These are phyloP conservation scores for Colletotrichum graminicola DNA, from an alignment of 2,329 filamentous ascomycete species.

Conservation along the genomic window DNA sequence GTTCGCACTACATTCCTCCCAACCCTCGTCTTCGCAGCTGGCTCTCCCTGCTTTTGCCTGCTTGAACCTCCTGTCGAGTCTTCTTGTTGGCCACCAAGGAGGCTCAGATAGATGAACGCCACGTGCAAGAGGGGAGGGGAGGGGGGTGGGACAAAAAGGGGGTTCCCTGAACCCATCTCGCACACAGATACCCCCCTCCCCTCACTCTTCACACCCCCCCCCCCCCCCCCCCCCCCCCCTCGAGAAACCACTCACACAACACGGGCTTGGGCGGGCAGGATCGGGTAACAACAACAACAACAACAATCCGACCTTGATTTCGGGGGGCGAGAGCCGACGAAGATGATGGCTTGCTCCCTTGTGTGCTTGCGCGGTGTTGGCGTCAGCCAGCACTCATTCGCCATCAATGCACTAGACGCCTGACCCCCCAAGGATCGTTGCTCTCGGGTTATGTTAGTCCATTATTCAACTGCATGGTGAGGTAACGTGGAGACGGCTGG, in stretches of 20 bases:
- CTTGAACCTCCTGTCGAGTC: constrained; percentile 16
- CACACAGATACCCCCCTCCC: not conserved
- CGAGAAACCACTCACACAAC: not conserved
- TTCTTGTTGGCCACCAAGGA: constrained; percentile 14
- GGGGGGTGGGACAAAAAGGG: constrained; percentile 17
- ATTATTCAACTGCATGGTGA: not conserved
- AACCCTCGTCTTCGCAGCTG: not conserved
- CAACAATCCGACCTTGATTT: not conserved
- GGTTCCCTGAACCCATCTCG: constrained; percentile 10
- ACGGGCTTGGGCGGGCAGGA: constrained; percentile 4
- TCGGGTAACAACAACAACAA: not conserved
- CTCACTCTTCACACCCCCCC: not conserved
- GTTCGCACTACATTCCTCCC: constrained; percentile 26
- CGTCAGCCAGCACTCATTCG: constrained; percentile 22
- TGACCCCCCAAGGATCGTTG: not conserved
- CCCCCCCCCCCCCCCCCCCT: not conserved
- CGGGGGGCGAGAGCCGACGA: not conserved
- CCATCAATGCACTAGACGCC: not conserved
- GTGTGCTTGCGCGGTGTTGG: constrained; percentile 31
- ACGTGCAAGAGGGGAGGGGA: not conserved
- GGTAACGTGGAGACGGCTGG: constrained; percentile 12
- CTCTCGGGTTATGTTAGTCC: no score
- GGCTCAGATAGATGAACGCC: constrained; percentile 37
- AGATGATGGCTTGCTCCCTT: constrained; percentile 5
- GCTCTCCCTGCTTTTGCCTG: not conserved